These are phyloP conservation scores for Cystoisospora suis DNA, from an alignment of 169 alveolate genomes.

Conservation along the genomic window DNA sequence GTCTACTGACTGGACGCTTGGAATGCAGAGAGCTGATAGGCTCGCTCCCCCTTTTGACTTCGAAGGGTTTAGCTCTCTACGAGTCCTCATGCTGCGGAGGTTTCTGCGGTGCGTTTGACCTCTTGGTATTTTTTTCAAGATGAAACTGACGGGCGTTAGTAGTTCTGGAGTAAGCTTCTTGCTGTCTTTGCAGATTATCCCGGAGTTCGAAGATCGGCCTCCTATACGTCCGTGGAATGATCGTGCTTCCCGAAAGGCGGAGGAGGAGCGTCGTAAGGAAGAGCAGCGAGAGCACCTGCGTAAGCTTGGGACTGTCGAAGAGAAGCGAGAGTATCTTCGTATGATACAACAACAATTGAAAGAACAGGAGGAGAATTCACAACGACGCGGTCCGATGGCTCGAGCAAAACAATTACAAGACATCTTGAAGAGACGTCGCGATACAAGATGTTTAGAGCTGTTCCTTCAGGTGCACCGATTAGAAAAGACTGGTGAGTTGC, in stretches of 20 bases:
- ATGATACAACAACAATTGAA: background rate
- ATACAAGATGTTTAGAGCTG: background rate
- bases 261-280: background rate
- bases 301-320: background rate
- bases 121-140: no score
- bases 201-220: constrained; percentile 36
- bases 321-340: background rate
- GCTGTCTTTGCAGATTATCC: constrained; percentile 27
- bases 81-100: no score
- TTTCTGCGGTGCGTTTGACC: no score
- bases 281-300: constrained; percentile 2
- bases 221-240: constrained; percentile 24
- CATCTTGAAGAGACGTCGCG: background rate
- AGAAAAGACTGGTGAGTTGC: constrained; percentile 17
- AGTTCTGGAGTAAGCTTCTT: no score
- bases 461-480: background rate
- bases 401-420: constrained; percentile 1
- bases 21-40: no score
- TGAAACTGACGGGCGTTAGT: no score
- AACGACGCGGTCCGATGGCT: background rate
- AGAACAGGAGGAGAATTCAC: background rate
- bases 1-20: no score
- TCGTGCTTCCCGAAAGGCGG: constrained; percentile 20
- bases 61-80: no score
- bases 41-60: no score